Evolutionary conservation across 192 early-diverging fungal genomes (phyloP).

Genomic region (Rhizophagus clarus): DNA sequence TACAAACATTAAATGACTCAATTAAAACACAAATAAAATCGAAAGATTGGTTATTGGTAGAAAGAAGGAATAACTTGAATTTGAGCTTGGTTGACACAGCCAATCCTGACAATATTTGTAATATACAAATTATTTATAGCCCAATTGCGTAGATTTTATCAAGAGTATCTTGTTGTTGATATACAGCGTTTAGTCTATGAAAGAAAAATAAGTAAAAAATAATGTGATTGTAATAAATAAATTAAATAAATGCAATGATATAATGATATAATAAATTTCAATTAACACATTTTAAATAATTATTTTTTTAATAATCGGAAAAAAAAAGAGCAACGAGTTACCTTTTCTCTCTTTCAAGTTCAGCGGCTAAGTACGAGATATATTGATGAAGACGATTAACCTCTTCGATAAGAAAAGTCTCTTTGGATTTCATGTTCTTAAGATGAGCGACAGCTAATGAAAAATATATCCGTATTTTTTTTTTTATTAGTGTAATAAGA

Average conservation of each 20-base stretch:
- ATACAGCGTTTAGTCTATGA: conserved; percentile 23
- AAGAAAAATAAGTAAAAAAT: background rate
- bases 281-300: background rate
- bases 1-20: background rate
- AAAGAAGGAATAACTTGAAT: background rate
- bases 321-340: background rate
- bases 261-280: background rate
- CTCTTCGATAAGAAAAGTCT: conserved; percentile 26
- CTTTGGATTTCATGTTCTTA: conserved; percentile 25
- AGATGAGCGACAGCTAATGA: conserved; percentile 23
- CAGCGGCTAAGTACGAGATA: conserved; percentile 13
- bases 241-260: background rate
- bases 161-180: conserved; percentile 32
- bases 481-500: background rate
- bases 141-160: conserved; percentile 32
- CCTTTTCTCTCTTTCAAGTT: conserved; percentile 30
- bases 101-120: background rate
- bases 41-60: background rate
- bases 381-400: conserved; percentile 28
- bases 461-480: background rate
- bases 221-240: background rate
- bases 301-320: too few relatives aligned
- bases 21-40: background rate
- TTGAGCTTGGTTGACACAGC: background rate
- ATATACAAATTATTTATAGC: background rate